Evolutionary conservation across 2,329 filamentous ascomycete genomes (phyloP), one percentile per base, ranked within the genome.

Genomic region (Xylariaceae sp.): DNA sequence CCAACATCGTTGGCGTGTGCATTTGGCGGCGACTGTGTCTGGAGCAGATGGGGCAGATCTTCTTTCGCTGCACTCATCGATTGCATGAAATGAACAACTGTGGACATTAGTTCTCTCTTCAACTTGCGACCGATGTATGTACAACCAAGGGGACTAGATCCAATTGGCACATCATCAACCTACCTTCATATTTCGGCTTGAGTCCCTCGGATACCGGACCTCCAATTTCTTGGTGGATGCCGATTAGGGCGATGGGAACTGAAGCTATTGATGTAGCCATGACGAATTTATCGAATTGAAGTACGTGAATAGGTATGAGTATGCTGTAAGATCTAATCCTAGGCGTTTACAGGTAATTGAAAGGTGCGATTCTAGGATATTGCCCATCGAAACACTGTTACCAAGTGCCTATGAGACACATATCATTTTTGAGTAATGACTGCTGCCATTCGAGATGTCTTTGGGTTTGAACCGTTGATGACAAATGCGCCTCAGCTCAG

Each of bases 1-100:
- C 56, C 56, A 2, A 57, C 47, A 18, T 18, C 15, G 51, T 57
- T 58, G 14, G 43, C 55, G 1, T 48, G 14, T 1, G 50, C 7
- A 3, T 30, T 15, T 0, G 56, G 54, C 1, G 52, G 56, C 2
- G 15, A 11, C 1, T 18, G 11, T 31, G 54, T 54, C 0, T n/a
- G 22, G 6, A 58, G 45, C 3, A 58, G 41, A 36, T 51, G n/a
- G 0, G 56, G 56, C 0, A 58, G 51, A 42, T 58, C 54, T 33
- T 39, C 2, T 11, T 49, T 12, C 0, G 56, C 56, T 3, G 48
- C 45, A 1, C 40, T 9, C 38, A 45, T 31, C 44, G 40, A 46
- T 19, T 57, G 54, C 38, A 57, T 55, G 47, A 54, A 53, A 42
- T 49, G 54, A 41, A 52, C 44, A 12, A 55, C 56, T 27, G 39